A percentile compares a stretch with the other conserved stretches of the same genome.
Conservation (phyloP, 2,329 filamentous ascomycete genomes). For the Penicillium crustosum region DNA sequence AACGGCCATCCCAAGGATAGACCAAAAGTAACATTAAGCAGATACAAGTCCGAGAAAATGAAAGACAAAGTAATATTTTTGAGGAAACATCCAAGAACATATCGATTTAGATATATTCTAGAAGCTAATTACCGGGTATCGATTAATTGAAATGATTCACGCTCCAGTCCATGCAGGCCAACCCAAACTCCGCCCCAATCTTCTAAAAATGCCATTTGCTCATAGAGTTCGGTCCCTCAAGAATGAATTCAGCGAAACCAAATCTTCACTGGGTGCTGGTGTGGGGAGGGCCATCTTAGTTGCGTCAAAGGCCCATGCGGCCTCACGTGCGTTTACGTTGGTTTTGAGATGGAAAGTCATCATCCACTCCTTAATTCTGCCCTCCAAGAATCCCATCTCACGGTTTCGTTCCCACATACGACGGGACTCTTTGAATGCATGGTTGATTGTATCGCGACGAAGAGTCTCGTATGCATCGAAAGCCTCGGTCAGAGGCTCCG, state of each 20-base stretch:
- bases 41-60: background rate
- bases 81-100: background rate
- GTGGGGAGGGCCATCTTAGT: constrained; percentile 34
- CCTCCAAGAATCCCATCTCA: constrained; percentile 39
- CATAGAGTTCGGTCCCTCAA: constrained; percentile 20
- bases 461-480: constrained; percentile 43
- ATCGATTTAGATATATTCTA: background rate
- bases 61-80: background rate
- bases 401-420: constrained; percentile 43
- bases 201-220: constrained; percentile 1
- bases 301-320: constrained; percentile 41
- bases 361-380: constrained; percentile 41
- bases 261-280: constrained; percentile 23
- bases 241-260: constrained; percentile 28
- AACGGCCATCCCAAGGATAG: background rate
- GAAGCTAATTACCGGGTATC: constrained; percentile 5
- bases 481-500: constrained; percentile 32
- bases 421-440: constrained; percentile 41
- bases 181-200: constrained; percentile 10
- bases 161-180: constrained; percentile 18
- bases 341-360: constrained; percentile 37
- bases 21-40: background rate
- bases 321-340: constrained; percentile 27
- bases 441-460: constrained; percentile 39
- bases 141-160: background rate